These are phyloP conservation scores for Geranium incanum DNA, from an alignment of 441 rosid genomes.

Conservation along the genomic window DNA sequence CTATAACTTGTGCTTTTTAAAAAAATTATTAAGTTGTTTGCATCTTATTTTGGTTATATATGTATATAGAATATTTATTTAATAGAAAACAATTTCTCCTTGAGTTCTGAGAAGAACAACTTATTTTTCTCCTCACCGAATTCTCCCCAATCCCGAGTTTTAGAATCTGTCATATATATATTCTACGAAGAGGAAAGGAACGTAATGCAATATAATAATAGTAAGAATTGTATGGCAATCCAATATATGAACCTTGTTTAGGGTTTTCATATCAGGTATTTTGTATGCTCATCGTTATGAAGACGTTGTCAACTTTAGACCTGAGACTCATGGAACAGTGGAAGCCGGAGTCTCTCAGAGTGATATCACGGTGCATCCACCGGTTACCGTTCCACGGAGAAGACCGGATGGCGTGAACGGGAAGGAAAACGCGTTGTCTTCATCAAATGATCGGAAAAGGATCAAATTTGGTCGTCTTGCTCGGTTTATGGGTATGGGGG, in stretches of 20 bases:
- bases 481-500: slow-evolving; percentile 55
- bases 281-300: slow-evolving; percentile 90
- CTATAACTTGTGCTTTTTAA: too few relatives aligned
- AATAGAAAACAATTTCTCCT: too few relatives aligned
- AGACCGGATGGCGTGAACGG: slow-evolving; percentile 15
- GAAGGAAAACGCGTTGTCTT: slow-evolving; percentile 21
- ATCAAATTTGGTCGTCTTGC: slow-evolving; percentile 47
- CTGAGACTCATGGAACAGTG: slow-evolving; percentile 19
- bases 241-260: not conserved
- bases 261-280: slow-evolving; percentile 39
- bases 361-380: slow-evolving; percentile 11
- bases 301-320: slow-evolving; percentile 57
- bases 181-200: not conserved
- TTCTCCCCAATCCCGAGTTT: too few relatives aligned
- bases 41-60: too few relatives aligned
- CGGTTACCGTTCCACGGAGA: slow-evolving; percentile 16
- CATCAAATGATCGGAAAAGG: slow-evolving; percentile 39
- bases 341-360: slow-evolving; percentile 25
- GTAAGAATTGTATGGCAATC: not conserved
- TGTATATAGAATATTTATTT: too few relatives aligned
- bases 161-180: too few relatives aligned
- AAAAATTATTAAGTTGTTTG: too few relatives aligned
- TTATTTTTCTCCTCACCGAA: too few relatives aligned
- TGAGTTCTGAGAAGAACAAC: too few relatives aligned
- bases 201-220: too few relatives aligned